Evolutionary conservation across 805 yeast genomes (phyloP).

Genomic region (Suhomyces pyralidae): DNA sequence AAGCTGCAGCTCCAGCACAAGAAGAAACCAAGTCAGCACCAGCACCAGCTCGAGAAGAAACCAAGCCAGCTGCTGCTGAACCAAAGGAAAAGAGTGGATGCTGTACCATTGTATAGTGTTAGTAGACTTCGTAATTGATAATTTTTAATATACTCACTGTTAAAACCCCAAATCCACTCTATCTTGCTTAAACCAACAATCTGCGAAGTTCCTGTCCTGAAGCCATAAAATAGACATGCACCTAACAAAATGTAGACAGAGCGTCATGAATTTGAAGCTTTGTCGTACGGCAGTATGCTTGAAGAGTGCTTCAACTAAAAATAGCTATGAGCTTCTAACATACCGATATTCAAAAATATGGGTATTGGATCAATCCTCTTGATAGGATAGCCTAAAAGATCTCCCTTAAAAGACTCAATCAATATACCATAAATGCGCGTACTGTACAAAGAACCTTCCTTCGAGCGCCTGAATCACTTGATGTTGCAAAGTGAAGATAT

Average conservation of each 20-base stretch:
- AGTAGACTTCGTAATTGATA: background rate
- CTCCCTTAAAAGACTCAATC: background rate
- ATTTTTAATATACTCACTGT: conserved; percentile 2
- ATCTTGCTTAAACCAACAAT: conserved; percentile 1
- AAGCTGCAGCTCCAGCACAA: background rate
- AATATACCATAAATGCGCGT: background rate
- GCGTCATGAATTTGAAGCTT: background rate
- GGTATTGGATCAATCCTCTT: conserved; percentile 8
- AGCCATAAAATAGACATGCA: background rate
- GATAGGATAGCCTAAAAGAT: conserved; percentile 4
- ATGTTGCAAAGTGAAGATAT: background rate
- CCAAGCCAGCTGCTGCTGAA: conserved; percentile 8
- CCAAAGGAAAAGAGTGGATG: conserved; percentile 10
- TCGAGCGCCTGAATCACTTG: background rate
- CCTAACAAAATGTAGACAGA: background rate
- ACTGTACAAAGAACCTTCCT: background rate
- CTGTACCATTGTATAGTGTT: conserved; percentile 11
- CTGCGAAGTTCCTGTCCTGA: background rate
- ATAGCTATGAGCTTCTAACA: conserved; percentile 3
- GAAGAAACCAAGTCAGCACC: no score
- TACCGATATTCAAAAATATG: conserved; percentile 1
- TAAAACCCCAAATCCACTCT: conserved; percentile 2
- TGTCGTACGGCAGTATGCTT: background rate
- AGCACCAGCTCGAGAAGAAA: background rate
- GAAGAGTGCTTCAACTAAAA: background rate